phyloP scores from a whole-genome alignment of 495 filamentous ascomycete genomes.

The Usnea hakonensis region DNA sequence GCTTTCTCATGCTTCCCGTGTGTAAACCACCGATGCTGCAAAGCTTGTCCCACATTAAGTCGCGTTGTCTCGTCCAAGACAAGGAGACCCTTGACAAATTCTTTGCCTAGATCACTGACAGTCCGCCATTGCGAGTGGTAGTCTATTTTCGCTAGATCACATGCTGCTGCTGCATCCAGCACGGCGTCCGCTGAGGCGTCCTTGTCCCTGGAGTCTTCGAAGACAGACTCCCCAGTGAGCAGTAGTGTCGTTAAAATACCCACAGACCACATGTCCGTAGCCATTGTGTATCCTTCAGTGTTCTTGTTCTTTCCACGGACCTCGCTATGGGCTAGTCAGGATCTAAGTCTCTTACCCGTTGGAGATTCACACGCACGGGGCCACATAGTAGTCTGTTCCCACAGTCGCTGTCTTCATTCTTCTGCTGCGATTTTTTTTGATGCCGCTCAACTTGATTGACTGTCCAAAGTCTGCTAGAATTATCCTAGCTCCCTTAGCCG shows the following conservation, averaged over 20 bases:
- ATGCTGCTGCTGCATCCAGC: conserved; percentile 20
- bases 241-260: conserved; percentile 46
- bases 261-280: conserved; percentile 58
- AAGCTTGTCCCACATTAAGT: conserved; percentile 47
- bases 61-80: conserved; percentile 42
- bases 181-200: conserved; percentile 19
- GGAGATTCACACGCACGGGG: conserved; percentile 53
- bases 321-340: conserved; percentile 20
- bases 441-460: conserved; percentile 37
- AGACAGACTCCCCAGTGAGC: conserved; percentile 41
- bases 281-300: conserved; percentile 47
- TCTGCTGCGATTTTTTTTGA: conserved; percentile 21
- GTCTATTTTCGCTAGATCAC: conserved; percentile 34
- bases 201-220: conserved; percentile 13
- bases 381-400: conserved; percentile 59
- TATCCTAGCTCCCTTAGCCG: conserved; percentile 44
- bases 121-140: conserved; percentile 29
- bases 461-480: conserved; percentile 71
- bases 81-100: conserved; percentile 50
- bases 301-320: conserved; percentile 26
- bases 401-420: conserved; percentile 52
- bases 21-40: conserved; percentile 54
- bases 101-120: conserved; percentile 37
- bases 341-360: background rate
- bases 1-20: conserved; percentile 31